Conservation (phyloP, 1,139 yeast genomes). For the Groenewaldozyma sp. region DNA sequence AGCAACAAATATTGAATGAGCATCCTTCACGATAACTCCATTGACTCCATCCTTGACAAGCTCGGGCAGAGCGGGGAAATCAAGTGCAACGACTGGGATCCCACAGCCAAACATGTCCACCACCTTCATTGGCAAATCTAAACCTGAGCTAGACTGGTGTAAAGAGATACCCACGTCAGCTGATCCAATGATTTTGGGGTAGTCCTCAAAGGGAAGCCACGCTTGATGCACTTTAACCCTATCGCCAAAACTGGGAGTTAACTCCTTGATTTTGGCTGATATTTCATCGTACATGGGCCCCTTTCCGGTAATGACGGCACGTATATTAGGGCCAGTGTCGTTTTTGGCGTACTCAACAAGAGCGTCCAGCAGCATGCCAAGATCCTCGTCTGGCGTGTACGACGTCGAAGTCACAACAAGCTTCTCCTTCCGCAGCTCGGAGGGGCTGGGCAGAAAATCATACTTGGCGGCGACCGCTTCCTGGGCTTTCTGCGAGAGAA, state of each 20-base stretch:
- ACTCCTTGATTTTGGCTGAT: conserved; percentile 33
- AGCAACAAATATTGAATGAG: conserved; percentile 43
- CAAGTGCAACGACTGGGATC: conserved; percentile 74
- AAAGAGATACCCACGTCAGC: conserved; percentile 88
- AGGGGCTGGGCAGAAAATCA: conserved; percentile 35
- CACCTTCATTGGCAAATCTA: conserved; percentile 95
- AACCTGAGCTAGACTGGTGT: conserved; percentile 86
- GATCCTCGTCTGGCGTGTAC: conserved; percentile 93
- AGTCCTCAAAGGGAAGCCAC: conserved; percentile 76
- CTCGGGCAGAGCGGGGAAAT: conserved; percentile 50
- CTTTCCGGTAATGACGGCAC: conserved; percentile 81
- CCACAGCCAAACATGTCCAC: conserved; percentile 97
- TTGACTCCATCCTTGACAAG: conserved; percentile 34
- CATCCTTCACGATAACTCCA: conserved; percentile 37
- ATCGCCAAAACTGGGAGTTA: conserved; percentile 28
- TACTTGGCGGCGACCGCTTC: conserved; percentile 32
- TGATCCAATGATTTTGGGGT: conserved; percentile 61
- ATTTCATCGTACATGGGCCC: conserved; percentile 67
- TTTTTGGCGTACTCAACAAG: conserved; percentile 47
- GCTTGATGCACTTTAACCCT: conserved; percentile 50
- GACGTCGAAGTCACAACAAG: conserved; percentile 80
- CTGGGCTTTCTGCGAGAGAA: conserved; percentile 32
- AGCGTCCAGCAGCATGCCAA: conserved; percentile 59
- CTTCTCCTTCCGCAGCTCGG: conserved; percentile 42
- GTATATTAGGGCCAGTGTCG: conserved; percentile 38